A percentile compares a stretch with the other conserved stretches of the same genome.
These are phyloP conservation scores for Diaporthe aspalathi DNA, from an alignment of 2,329 filamentous ascomycete genomes.

Conservation along the genomic window DNA sequence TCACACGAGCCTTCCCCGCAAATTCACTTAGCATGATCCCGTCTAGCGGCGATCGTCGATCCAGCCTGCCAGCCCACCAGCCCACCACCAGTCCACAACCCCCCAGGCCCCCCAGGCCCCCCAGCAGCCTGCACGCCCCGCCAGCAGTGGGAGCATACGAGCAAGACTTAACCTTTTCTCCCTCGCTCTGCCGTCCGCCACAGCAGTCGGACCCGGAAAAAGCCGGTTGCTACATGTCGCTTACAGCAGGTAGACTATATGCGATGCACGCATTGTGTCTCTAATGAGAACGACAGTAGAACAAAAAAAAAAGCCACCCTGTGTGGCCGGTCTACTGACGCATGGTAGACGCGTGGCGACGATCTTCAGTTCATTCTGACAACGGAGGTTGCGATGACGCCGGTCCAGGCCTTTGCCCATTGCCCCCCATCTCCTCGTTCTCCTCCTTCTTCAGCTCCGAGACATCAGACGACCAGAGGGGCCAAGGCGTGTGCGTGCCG, in stretches of 20 bases:
- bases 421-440: neutral
- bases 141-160: neutral
- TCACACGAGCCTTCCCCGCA: conserved; percentile 27
- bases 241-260: neutral
- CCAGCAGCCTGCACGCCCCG: neutral
- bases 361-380: conserved; percentile 23
- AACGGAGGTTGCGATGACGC: neutral
- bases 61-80: conserved; percentile 10
- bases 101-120: too few relatives aligned
- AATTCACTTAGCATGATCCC: conserved; percentile 28
- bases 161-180: too few relatives aligned
- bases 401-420: neutral
- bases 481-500: neutral
- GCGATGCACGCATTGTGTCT: neutral
- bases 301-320: conserved; percentile 13
- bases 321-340: conserved; percentile 2
- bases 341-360: conserved; percentile 27
- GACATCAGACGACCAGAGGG: conserved; percentile 2
- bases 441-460: neutral
- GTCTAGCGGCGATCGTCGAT: conserved; percentile 32
- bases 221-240: conserved; percentile 20
- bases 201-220: conserved; percentile 28
- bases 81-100: too few relatives aligned
- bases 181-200: neutral
- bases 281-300: conserved; percentile 22